Evolutionary conservation across 2,329 filamentous ascomycete genomes (phyloP), one percentile per base, ranked within the genome.

Genomic region (Colletotrichum acutatum): DNA sequence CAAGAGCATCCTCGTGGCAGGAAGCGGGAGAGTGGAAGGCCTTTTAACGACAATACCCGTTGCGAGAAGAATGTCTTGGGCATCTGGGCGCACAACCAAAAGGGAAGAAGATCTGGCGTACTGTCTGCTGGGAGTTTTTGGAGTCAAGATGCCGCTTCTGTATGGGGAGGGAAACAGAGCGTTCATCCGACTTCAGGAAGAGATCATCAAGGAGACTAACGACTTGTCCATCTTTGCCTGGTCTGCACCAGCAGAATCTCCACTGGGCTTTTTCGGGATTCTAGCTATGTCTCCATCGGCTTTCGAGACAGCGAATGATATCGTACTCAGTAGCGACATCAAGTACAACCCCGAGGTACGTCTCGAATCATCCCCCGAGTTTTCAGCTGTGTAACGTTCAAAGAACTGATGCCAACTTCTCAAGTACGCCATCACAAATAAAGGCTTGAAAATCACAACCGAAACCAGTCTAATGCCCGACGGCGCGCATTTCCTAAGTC

Each of bases 71-170:
- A 80, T 80, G 79, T 78, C 76, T 11, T 80, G 78, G 79, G 77
- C 76, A 42, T 68, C 77, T 2, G 69, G 66, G 2, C 69, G 79
- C 26, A n/a, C 61, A 58, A 79, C 76, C 4, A 78, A 72, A 2
- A 64, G 75, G 6, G 11, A 57, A 62, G 74, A 79, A 59, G 78
- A 81, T 67, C 52, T 73, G 5, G 77, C 77, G 1, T 80, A 80
- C 52, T 75, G 75, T 28, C 67, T 80, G 12, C 46, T 79, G 22
- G 79, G 79, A 7, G 49, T 80, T 6, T 79, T 80, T 34, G 68
- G 71, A 26, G 72, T 80, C 19, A 78, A 75, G 14, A 80, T 81
- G 76, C 74, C 76, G 2, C 60, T 77, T 12, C 66, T 77, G 2
- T 80, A 80, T 28, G 77, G 78, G 11, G 79, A 80, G 58, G 77